Evolutionary conservation across 306 rosid genomes (phyloP), one percentile per base, ranked within the genome.

Genomic region (Purshia tridentata): DNA sequence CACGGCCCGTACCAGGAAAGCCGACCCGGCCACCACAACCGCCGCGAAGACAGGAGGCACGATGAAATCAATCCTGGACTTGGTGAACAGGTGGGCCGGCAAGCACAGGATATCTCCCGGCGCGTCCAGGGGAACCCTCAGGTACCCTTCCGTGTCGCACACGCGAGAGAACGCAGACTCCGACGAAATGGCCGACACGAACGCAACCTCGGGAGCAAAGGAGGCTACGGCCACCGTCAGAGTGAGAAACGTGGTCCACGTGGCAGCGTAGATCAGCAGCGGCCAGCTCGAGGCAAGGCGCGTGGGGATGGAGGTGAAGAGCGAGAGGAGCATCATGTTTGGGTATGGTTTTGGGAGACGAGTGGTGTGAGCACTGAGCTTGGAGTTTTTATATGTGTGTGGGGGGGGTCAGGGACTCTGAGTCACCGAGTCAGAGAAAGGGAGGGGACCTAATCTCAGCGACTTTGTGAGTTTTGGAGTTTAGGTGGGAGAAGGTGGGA

Each of bases 21-120:
- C 92, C 37, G 90, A 92, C 11, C 87, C 87, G 49, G 91, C 82
- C 4, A 90, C 94, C 15, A 82, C 83, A 0, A 80, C 72, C 3
- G 89, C 94, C 0, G 96, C 92, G n/a, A 88, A 88, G 46, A 90
- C 16, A 0, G 94, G 92, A 4, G 92, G 98, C 35, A 90, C 85
- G 5, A 88, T 72, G 49, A 79, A 13, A 74, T 92, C 98, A 45
- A 86, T 60, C 42, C 41, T 57, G 4, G 96, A 85, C 78, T 77
- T 85, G 4, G 45, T 9, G 53, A 92, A 88, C 37, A 85, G 75
- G 19, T 72, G 73, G 7, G 83, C 81, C n/a, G 92, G 91, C 67
- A 88, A 73, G 85, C 92, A 92, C 16, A 88, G 62, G 13, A 86
- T 75, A 29, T 91, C 89, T 14, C 92, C 91, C 14, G 94, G 93